Conservation (phyloP, 2,329 filamentous ascomycete species). For the Orbilia quercus region DNA sequence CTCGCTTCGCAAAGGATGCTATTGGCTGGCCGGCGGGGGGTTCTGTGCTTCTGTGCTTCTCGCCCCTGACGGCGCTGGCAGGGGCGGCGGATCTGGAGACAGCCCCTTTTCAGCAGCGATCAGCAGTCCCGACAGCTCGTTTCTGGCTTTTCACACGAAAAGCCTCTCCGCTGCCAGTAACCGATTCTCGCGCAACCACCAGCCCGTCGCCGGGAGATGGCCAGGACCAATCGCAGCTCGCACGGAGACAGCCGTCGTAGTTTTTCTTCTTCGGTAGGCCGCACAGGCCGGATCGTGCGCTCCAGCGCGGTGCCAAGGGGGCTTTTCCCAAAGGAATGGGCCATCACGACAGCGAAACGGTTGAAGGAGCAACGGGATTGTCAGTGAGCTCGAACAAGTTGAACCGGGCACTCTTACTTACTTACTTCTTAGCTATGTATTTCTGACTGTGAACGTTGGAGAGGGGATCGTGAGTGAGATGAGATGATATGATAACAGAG, state of each 20-base stretch:
- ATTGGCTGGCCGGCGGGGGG: constrained; percentile 28
- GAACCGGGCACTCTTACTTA: too few relatives aligned
- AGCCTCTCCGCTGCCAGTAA: constrained; percentile 56
- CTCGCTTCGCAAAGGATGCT: constrained; percentile 36
- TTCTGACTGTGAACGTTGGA: too few relatives aligned
- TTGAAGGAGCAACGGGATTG: too few relatives aligned
- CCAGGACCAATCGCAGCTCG: not conserved
- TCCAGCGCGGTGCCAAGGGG: constrained; percentile 36
- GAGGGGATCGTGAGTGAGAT: too few relatives aligned
- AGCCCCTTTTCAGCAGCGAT: constrained; percentile 56
- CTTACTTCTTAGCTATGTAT: too few relatives aligned
- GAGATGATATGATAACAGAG: too few relatives aligned
- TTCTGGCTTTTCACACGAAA: constrained; percentile 52
- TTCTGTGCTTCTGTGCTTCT: too few relatives aligned
- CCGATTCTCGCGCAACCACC: constrained; percentile 51
- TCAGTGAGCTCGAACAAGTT: too few relatives aligned
- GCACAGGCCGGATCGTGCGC: constrained; percentile 25
- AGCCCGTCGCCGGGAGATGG: constrained; percentile 39
- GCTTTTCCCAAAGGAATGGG: constrained; percentile 7
- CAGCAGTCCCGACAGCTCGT: constrained; percentile 56
- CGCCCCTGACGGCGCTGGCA: constrained; percentile 12
- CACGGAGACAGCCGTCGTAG: constrained; percentile 2
- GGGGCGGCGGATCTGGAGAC: constrained; percentile 36
- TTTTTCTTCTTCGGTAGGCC: constrained; percentile 3
- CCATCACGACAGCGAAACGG: not conserved